Conservation (phyloP, 2,329 filamentous ascomycete genomes). For the Beauveria medogensis region DNA sequence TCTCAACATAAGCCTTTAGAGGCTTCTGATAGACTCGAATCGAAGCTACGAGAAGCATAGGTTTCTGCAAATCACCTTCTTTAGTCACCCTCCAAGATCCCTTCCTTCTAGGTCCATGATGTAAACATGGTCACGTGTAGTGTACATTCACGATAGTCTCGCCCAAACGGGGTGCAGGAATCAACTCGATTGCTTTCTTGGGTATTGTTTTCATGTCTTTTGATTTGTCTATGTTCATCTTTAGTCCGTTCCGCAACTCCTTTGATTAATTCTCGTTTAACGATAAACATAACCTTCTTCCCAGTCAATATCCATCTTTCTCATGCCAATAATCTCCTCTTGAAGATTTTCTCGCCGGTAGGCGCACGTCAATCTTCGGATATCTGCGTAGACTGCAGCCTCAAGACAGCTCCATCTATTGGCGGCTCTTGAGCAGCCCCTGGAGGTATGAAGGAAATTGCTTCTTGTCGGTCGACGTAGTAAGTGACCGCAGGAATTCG, state of each 20-base stretch:
- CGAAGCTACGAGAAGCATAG: too few relatives aligned
- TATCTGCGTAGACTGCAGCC: too few relatives aligned
- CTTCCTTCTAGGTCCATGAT: neutral
- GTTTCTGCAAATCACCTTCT: too few relatives aligned
- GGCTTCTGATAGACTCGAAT: too few relatives aligned
- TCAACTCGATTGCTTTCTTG: neutral
- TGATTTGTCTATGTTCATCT: slow-evolving; percentile 7
- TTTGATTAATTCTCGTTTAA: slow-evolving; percentile 1
- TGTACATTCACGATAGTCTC: neutral
- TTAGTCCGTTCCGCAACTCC: slow-evolving; percentile 7
- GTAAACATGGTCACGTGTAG: neutral
- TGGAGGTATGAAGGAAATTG: slow-evolving; percentile 57
- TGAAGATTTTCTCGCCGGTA: neutral
- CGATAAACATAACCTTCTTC: neutral
- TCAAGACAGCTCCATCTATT: slow-evolving; percentile 14
- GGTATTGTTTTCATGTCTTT: slow-evolving; percentile 7
- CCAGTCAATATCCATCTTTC: neutral
- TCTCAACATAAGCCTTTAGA: too few relatives aligned
- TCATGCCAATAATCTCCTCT: neutral
- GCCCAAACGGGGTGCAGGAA: neutral
- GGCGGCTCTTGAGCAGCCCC: slow-evolving; percentile 42
- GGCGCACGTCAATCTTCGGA: neutral
- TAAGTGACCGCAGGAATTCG: slow-evolving; percentile 52
- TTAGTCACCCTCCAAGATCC: neutral
- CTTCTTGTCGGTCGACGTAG: slow-evolving; percentile 51